Percentiles rank a stretch among this genome's conserved stretches.
These are phyloP conservation scores for Solanum rostratum DNA, from an alignment of 257 asterid species.

Conservation along the genomic window DNA sequence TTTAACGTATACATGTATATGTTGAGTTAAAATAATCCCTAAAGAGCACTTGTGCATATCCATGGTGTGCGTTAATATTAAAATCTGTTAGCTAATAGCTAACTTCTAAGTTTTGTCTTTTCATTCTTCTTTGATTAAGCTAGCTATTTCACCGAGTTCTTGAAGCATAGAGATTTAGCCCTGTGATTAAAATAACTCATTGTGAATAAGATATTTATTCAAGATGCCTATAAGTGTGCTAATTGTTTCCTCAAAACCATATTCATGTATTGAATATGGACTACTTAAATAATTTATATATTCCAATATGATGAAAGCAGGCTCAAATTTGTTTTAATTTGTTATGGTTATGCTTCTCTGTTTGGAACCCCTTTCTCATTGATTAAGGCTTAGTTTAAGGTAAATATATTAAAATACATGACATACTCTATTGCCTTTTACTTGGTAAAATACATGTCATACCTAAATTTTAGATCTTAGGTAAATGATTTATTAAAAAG, in stretches of 20 bases:
- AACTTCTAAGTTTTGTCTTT: too few species aligned
- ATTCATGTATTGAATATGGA: background rate
- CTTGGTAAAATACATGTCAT: background rate
- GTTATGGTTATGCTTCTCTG: background rate
- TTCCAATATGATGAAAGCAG: background rate
- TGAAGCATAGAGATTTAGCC: too few species aligned
- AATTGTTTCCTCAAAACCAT: background rate
- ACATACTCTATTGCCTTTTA: too few species aligned
- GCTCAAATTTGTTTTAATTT: too few species aligned
- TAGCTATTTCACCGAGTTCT: too few species aligned
- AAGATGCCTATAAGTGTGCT: background rate
- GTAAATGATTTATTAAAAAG: background rate
- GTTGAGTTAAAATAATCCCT: too few species aligned
- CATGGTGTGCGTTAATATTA: fast-evolving
- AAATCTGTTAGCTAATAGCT: too few species aligned
- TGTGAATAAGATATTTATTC: too few species aligned
- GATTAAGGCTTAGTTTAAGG: background rate
- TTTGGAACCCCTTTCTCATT: background rate
- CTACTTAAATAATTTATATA: background rate
- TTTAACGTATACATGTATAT: too few species aligned
- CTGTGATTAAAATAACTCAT: background rate
- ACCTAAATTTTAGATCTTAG: background rate
- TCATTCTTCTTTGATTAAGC: too few species aligned
- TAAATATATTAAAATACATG: too few species aligned
- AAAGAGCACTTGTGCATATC: too few species aligned